Evolutionary conservation across 2,329 filamentous ascomycete species (phyloP).

Genomic region (Daldinia sp.): DNA sequence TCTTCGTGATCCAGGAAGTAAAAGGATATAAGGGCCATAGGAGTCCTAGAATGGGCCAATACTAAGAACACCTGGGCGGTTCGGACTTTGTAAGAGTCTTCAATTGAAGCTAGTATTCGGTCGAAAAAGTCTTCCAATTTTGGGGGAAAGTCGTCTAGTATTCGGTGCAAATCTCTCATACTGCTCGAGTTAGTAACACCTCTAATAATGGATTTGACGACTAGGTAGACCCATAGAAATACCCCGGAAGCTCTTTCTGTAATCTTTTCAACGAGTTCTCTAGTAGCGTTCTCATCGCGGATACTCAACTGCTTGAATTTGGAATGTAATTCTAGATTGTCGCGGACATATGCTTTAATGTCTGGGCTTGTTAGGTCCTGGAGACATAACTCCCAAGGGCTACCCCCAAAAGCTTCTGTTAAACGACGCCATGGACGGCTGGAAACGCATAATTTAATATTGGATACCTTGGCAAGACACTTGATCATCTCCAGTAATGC

Average conservation of each 20-base stretch:
- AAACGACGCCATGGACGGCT: conserved; percentile 3
- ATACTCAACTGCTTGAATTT: neutral
- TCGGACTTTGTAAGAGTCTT: neutral
- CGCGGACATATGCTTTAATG: neutral
- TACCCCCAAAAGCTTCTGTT: neutral
- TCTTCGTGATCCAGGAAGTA: neutral
- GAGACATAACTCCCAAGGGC: neutral
- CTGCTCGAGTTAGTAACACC: neutral
- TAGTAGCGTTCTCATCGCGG: neutral
- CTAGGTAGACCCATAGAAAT: conserved; percentile 7
- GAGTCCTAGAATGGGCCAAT: neutral
- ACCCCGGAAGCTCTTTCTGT: conserved; percentile 1
- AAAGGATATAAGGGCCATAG: conserved; percentile 1
- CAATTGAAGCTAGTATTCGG: conserved; percentile 1
- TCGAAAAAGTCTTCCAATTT: conserved; percentile 6
- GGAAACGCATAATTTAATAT: conserved; percentile 5
- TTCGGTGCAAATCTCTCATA: conserved; percentile 3
- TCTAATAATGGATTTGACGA: conserved; percentile 2
- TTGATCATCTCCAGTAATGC: neutral
- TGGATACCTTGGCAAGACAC: neutral
- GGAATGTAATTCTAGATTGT: neutral
- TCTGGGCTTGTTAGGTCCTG: neutral
- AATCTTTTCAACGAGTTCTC: neutral
- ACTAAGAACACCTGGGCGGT: neutral
- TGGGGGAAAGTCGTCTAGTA: neutral